Conservation (phyloP, 2,329 filamentous ascomycete species). For the Gliomastix tumulicola region DNA sequence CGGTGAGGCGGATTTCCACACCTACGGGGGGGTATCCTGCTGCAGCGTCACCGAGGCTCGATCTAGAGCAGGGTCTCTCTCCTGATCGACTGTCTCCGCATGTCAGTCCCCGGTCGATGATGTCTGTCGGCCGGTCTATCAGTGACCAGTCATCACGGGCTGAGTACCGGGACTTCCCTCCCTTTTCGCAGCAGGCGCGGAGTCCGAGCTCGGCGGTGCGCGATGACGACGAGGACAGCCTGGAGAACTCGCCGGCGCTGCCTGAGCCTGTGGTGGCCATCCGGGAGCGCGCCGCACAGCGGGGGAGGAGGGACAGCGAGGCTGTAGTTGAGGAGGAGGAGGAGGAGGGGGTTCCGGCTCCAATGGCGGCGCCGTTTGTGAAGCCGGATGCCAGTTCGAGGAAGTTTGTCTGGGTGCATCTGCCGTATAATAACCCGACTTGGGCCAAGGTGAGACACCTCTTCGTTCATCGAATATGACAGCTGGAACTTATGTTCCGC, state of each 20-base stretch:
- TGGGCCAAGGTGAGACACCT: constrained; percentile 45
- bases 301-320: constrained; percentile 12
- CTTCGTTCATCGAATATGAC: background rate
- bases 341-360: too few relatives aligned
- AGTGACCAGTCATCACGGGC: constrained; percentile 24
- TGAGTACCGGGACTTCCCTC: constrained; percentile 25
- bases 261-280: constrained; percentile 24
- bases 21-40: too few relatives aligned
- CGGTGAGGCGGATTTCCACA: too few relatives aligned
- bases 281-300: constrained; percentile 13
- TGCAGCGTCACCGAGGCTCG: too few relatives aligned
- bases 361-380: constrained; percentile 14
- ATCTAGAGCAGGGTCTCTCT: constrained; percentile 29
- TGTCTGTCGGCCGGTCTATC: constrained; percentile 23
- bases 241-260: constrained; percentile 20
- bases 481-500: constrained; percentile 1
- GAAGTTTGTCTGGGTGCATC: constrained; percentile 52
- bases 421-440: constrained; percentile 48
- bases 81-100: constrained; percentile 28
- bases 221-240: constrained; percentile 12
- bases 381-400: constrained; percentile 25
- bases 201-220: too few relatives aligned
- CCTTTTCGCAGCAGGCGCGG: constrained; percentile 24
- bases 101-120: constrained; percentile 16
- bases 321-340: constrained; percentile 20